phyloP scores from a whole-genome alignment of 768 basidiomycete species.

The Leccinum barrowsii region DNA sequence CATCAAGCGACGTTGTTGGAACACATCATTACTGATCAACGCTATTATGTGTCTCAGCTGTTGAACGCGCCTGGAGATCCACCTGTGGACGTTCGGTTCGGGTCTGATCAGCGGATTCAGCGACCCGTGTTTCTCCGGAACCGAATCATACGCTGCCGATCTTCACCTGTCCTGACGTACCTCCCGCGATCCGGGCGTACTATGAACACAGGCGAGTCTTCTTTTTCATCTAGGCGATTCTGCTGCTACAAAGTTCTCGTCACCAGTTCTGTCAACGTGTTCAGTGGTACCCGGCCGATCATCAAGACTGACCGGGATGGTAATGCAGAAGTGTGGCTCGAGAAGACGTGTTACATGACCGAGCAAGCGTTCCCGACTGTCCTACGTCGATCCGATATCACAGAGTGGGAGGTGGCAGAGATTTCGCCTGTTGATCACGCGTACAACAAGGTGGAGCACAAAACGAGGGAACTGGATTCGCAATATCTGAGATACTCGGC shows the following conservation, averaged over 20 bases:
- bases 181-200: conserved; percentile 73
- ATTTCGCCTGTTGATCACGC: conserved; percentile 86
- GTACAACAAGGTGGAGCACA: conserved; percentile 72
- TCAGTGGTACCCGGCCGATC: conserved; percentile 71
- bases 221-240: neutral
- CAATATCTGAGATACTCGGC: conserved; percentile 69
- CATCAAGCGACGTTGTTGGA: conserved; percentile 88
- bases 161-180: conserved; percentile 83
- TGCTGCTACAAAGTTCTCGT: conserved; percentile 1
- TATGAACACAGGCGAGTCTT: conserved; percentile 74
- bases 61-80: conserved; percentile 74
- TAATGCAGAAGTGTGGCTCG: conserved; percentile 75
- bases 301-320: conserved; percentile 62
- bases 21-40: conserved; percentile 77
- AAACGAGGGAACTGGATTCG: conserved; percentile 73
- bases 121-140: conserved; percentile 81
- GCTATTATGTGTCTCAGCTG: conserved; percentile 81
- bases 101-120: conserved; percentile 81
- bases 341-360: conserved; percentile 84
- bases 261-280: conserved; percentile 73
- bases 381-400: conserved; percentile 82
- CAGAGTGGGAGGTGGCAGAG: conserved; percentile 65
- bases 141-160: conserved; percentile 74
- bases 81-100: conserved; percentile 73
- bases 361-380: conserved; percentile 92